A percentile compares a stretch with the other conserved stretches of the same genome.
Evolutionary conservation across 768 basidiomycete species (phyloP).

Genomic region (Tricholomella constricta): DNA sequence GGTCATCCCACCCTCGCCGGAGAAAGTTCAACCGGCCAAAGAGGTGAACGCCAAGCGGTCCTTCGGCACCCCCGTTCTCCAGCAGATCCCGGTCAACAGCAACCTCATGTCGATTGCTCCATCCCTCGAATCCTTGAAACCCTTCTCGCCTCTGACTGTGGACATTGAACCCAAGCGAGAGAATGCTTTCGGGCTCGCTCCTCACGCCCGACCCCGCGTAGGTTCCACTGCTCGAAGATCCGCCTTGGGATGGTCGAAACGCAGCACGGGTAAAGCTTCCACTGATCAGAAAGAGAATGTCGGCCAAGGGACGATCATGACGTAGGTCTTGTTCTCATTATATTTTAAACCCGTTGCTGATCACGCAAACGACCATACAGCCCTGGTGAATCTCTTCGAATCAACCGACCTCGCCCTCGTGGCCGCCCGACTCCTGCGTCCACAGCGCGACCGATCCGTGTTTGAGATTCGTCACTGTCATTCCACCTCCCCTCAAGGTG

Average conservation of each 20-base stretch:
- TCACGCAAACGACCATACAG: constrained; percentile 26
- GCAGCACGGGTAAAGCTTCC: constrained; percentile 51
- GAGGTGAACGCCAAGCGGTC: constrained; percentile 17
- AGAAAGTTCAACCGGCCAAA: constrained; percentile 30
- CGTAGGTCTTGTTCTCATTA: constrained; percentile 45
- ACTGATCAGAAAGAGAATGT: constrained; percentile 60
- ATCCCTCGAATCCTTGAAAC: constrained; percentile 41
- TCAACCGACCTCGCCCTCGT: constrained; percentile 53
- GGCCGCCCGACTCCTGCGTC: constrained; percentile 48
- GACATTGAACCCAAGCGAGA: constrained; percentile 42
- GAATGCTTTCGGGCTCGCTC: constrained; percentile 33
- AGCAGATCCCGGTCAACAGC: constrained; percentile 43
- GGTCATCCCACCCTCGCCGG: constrained; percentile 42
- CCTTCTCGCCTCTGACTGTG: constrained; percentile 42
- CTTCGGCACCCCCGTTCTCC: constrained; percentile 35
- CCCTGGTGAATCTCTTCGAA: constrained; percentile 47
- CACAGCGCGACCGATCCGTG: constrained; percentile 37
- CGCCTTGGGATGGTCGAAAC: constrained; percentile 66
- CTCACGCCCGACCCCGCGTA: constrained; percentile 51
- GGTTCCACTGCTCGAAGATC: constrained; percentile 57
- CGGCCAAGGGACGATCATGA: constrained; percentile 46
- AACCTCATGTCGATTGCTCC: constrained; percentile 41
- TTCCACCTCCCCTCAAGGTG: neutral
- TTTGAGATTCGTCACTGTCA: constrained; percentile 22
- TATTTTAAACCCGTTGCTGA: neutral